Conservation (phyloP, 345 rosid species). For the Diplotaxis tenuifolia region DNA sequence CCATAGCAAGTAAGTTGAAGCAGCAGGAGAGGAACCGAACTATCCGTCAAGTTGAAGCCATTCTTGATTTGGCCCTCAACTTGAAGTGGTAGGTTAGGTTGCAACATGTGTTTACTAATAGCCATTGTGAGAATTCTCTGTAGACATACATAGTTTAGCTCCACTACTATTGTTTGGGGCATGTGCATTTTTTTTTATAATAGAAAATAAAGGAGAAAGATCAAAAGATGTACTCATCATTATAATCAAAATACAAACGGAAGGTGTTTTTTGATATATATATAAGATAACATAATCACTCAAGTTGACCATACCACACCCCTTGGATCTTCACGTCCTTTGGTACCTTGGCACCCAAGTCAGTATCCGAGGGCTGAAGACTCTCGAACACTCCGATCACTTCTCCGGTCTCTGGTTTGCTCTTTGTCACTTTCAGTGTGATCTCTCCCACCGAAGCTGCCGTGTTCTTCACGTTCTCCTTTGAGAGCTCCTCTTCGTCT, state of each 20-base stretch:
- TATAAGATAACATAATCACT: conserved; percentile 34
- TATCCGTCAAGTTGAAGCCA: conserved; percentile 68
- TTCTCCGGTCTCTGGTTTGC: conserved; percentile 89
- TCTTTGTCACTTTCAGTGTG: conserved; percentile 73
- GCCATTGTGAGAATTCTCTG: background rate
- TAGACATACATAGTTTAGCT: too few relatives aligned
- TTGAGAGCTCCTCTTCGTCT: conserved; percentile 80
- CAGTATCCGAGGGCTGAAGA: conserved; percentile 93
- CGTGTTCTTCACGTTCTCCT: conserved; percentile 77
- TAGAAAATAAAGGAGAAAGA: conserved; percentile 2
- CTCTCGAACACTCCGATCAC: conserved; percentile 96
- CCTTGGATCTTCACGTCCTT: conserved; percentile 98
- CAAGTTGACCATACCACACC: conserved; percentile 97
- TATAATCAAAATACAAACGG: conserved; percentile 21
- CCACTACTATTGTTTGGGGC: background rate
- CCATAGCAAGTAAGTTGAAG: conserved; percentile 72
- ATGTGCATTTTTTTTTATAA: conserved; percentile 18
- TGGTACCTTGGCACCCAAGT: conserved; percentile 92
- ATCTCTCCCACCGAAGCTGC: conserved; percentile 79
- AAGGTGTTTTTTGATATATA: conserved; percentile 7
- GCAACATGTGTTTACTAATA: background rate
- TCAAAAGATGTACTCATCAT: conserved; percentile 30
- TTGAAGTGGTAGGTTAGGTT: conserved; percentile 68
- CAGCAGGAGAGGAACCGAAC: conserved; percentile 84
- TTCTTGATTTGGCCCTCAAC: conserved; percentile 69